These are phyloP conservation scores for Rhizomucor miehei DNA, from an alignment of 371 early-diverging fungal species.

Conservation along the genomic window DNA sequence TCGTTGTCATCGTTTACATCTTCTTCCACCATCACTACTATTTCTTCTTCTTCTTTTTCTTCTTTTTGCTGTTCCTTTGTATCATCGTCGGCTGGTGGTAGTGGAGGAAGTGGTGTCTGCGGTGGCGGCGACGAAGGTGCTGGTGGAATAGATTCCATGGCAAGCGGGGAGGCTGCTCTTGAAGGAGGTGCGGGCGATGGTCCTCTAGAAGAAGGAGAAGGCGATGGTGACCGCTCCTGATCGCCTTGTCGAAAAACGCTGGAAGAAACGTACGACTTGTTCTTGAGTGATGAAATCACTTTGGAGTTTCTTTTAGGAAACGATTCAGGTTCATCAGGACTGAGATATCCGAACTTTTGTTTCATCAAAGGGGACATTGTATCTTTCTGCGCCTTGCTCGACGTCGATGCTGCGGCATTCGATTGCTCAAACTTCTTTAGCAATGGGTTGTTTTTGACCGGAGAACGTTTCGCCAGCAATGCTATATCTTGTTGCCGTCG, in stretches of 20 bases:
- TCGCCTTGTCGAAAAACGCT: slow-evolving; percentile 16
- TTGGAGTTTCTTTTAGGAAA: slow-evolving; percentile 12
- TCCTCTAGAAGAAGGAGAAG: slow-evolving; percentile 4
- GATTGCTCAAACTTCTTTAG: slow-evolving; percentile 28
- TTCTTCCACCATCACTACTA: too few species aligned
- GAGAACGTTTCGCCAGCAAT: slow-evolving; percentile 21
- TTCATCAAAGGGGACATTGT: too few species aligned
- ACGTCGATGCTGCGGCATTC: not conserved
- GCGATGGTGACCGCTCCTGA: not conserved
- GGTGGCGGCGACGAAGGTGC: too few species aligned
- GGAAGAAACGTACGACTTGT: slow-evolving; percentile 17
- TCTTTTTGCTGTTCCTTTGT: too few species aligned
- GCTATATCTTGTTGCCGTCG: slow-evolving; percentile 22
- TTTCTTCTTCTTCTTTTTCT: too few species aligned
- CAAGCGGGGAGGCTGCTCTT: slow-evolving; percentile 1
- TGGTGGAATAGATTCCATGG: too few species aligned
- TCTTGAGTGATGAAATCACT: slow-evolving; percentile 15
- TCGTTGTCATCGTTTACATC: too few species aligned
- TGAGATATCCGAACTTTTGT: not conserved
- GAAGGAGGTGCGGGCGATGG: slow-evolving; percentile 3
- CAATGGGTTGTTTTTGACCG: slow-evolving; percentile 34
- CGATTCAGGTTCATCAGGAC: not conserved
- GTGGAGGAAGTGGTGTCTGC: too few species aligned
- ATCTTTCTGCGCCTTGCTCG: not conserved
- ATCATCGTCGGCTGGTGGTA: too few species aligned